These are phyloP conservation scores for Termitomyces sp. DNA, from an alignment of 768 basidiomycete species.

Conservation along the genomic window DNA sequence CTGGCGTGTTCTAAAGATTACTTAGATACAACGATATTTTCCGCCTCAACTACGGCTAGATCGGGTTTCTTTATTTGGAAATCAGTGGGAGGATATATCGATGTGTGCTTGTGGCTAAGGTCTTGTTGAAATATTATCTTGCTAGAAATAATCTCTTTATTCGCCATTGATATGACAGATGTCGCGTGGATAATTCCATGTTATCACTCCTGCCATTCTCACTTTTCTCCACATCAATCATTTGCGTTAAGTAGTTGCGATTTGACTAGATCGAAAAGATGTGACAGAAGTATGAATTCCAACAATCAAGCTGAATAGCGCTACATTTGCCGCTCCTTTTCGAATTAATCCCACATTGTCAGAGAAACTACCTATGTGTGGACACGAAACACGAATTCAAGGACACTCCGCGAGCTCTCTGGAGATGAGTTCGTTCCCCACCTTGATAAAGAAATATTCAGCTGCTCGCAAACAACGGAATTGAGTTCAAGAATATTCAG, in stretches of 20 bases:
- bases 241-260: not conserved
- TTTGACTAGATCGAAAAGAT: not conserved
- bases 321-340: too few relatives aligned
- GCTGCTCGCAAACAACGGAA: constrained; percentile 27
- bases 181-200: not conserved
- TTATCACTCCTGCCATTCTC: not conserved
- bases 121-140: not conserved
- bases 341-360: too few relatives aligned
- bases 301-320: not conserved
- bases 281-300: not conserved
- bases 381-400: not conserved
- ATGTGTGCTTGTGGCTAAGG: not conserved
- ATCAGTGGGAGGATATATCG: constrained; percentile 2
- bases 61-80: not conserved
- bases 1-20: not conserved
- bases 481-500: not conserved
- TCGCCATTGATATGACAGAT: constrained; percentile 5
- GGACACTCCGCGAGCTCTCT: constrained; percentile 40
- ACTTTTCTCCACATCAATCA: not conserved
- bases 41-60: constrained; percentile 76
- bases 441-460: constrained; percentile 60
- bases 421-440: constrained; percentile 47
- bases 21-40: constrained; percentile 84
- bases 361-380: not conserved
- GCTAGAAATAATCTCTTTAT: constrained; percentile 8